Evolutionary conservation across 2,329 filamentous ascomycete genomes (phyloP).

Genomic region (Botrytis fabae): DNA sequence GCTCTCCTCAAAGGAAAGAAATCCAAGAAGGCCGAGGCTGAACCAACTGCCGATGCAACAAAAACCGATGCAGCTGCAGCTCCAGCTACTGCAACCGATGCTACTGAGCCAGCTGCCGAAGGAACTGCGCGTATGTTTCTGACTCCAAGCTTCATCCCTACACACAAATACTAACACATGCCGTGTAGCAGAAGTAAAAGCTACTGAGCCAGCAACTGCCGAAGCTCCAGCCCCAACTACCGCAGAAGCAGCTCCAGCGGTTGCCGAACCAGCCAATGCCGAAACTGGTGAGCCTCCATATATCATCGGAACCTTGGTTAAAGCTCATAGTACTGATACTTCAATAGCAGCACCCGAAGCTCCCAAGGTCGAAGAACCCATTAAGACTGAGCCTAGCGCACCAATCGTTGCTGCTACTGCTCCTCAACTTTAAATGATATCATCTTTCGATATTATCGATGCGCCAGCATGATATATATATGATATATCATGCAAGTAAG

Average conservation of each 20-base stretch:
- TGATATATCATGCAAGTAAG: background rate
- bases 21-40: slow-evolving; percentile 32
- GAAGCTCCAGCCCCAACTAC: slow-evolving; percentile 27
- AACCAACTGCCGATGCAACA: slow-evolving; percentile 18
- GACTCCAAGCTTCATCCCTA: background rate
- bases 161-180: slow-evolving; percentile 23
- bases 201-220: slow-evolving; percentile 27
- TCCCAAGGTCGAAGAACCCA: slow-evolving; percentile 28
- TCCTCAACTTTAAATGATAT: slow-evolving; percentile 18
- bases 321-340: slow-evolving; percentile 22
- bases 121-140: slow-evolving; percentile 19
- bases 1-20: slow-evolving; percentile 37
- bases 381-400: slow-evolving; percentile 23
- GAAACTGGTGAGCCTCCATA: slow-evolving; percentile 21
- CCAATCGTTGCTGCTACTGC: slow-evolving; percentile 18
- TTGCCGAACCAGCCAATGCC: background rate
- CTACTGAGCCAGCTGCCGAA: slow-evolving; percentile 28
- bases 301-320: slow-evolving; percentile 21
- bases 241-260: slow-evolving; percentile 25
- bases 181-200: slow-evolving; percentile 27
- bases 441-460: slow-evolving; percentile 15
- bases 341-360: slow-evolving; percentile 24
- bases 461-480: slow-evolving; percentile 4
- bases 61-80: slow-evolving; percentile 27
- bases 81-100: slow-evolving; percentile 24